phyloP scores from a whole-genome alignment of 108 stramenopile species.

The Skeletonema potamos region DNA sequence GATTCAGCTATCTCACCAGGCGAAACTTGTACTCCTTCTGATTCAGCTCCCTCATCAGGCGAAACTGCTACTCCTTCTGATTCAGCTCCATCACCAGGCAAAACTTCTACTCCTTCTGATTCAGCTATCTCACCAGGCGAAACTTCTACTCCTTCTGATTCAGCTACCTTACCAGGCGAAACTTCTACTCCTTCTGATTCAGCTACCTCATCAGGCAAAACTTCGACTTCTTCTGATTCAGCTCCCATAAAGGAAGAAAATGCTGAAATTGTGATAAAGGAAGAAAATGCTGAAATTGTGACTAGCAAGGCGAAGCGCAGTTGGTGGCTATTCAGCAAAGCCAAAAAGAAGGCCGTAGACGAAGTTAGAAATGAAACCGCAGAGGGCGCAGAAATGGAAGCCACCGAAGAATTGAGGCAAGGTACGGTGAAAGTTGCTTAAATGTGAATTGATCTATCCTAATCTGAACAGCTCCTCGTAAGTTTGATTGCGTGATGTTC shows the following conservation, averaged over 20 bases:
- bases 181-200: too few relatives aligned
- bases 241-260: not conserved
- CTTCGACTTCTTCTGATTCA: not conserved
- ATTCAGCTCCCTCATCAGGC: too few relatives aligned
- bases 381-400: not conserved
- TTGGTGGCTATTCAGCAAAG: not conserved
- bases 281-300: not conserved
- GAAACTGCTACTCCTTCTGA: not conserved
- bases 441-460: not conserved
- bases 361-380: not conserved
- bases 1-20: too few relatives aligned
- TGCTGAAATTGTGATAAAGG: not conserved
- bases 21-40: too few relatives aligned
- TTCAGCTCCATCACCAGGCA: too few relatives aligned
- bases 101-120: too few relatives aligned
- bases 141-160: too few relatives aligned
- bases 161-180: too few relatives aligned
- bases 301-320: not conserved
- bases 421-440: not conserved
- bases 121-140: too few relatives aligned
- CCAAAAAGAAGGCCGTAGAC: not conserved
- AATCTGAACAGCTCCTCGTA: too few relatives aligned
- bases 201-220: too few relatives aligned
- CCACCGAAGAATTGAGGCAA: not conserved
- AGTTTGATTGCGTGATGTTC: too few relatives aligned